These are phyloP conservation scores for Leavenworthia alabamica DNA, from an alignment of 345 rosid species.

Conservation along the genomic window DNA sequence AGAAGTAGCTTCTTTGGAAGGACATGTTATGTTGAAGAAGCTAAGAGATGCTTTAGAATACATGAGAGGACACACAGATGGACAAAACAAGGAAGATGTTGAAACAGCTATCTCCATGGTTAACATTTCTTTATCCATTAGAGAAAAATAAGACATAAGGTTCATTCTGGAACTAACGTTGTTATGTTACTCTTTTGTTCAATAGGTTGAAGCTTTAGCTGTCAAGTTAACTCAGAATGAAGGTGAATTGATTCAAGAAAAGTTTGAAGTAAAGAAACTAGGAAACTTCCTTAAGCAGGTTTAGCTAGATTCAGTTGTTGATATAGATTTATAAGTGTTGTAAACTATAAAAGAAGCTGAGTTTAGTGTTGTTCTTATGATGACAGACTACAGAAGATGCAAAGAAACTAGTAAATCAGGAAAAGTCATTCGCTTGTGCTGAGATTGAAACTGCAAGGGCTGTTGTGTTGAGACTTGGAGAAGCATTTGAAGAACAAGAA, in stretches of 20 bases:
- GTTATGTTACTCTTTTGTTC: neutral
- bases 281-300: constrained; percentile 95
- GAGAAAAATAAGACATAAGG: neutral
- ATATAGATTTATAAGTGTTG: neutral
- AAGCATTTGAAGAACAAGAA: constrained; percentile 90
- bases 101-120: constrained; percentile 98
- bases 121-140: constrained; percentile 21
- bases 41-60: constrained; percentile 97
- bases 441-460: constrained; percentile 98
- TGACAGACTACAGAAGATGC: constrained; percentile 95
- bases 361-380: neutral
- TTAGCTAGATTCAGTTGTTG: neutral
- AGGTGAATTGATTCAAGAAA: constrained; percentile 95
- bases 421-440: constrained; percentile 97
- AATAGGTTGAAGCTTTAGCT: constrained; percentile 90
- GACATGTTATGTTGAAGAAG: constrained; percentile 96
- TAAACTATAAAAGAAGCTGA: neutral
- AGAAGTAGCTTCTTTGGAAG: constrained; percentile 95
- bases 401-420: constrained; percentile 88
- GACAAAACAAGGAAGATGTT: constrained; percentile 86
- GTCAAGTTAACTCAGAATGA: constrained; percentile 97
- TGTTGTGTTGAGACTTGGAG: constrained; percentile 84
- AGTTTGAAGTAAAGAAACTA: constrained; percentile 94
- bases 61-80: constrained; percentile 76
- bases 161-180: neutral